phyloP scores from a whole-genome alignment of 768 basidiomycete genomes.

The Clavaria fumosa region DNA sequence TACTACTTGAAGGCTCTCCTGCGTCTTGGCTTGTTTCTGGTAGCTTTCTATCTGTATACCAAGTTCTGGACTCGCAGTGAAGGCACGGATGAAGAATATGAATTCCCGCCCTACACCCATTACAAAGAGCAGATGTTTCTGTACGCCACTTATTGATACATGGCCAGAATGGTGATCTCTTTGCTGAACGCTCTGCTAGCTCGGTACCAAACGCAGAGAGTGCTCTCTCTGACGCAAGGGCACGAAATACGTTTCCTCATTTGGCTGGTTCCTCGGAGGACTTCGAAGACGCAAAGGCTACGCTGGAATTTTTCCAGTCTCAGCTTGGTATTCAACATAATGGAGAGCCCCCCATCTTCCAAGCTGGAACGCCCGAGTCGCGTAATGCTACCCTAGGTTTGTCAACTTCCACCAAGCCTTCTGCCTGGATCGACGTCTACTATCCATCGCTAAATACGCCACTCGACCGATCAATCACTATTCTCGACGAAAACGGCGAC shows the following conservation, averaged over 20 bases:
- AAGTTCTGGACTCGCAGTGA: too few relatives aligned
- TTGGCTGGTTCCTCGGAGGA: constrained; percentile 53
- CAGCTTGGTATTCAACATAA: constrained; percentile 39
- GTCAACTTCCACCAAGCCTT: constrained; percentile 33
- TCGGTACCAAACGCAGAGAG: constrained; percentile 41
- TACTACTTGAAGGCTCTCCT: too few relatives aligned
- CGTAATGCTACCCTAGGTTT: constrained; percentile 49
- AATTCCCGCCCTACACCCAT: background rate
- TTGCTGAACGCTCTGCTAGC: constrained; percentile 22
- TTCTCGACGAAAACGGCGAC: constrained; percentile 40
- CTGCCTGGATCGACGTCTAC: constrained; percentile 77
- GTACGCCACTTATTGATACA: too few relatives aligned
- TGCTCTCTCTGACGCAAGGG: constrained; percentile 39
- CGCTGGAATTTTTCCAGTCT: constrained; percentile 52
- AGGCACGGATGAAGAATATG: too few relatives aligned
- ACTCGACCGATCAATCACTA: constrained; percentile 48
- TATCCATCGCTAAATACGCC: constrained; percentile 80
- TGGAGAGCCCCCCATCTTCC: constrained; percentile 38
- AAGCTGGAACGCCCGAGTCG: constrained; percentile 54
- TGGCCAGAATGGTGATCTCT: too few relatives aligned
- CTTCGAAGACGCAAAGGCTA: constrained; percentile 43
- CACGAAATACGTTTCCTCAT: constrained; percentile 55
- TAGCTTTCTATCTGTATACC: too few relatives aligned
- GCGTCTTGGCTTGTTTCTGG: too few relatives aligned
- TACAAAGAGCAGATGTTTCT: constrained; percentile 13